phyloP scores from a whole-genome alignment of 202 grass and related monocot genomes.

The Carex arenaria region DNA sequence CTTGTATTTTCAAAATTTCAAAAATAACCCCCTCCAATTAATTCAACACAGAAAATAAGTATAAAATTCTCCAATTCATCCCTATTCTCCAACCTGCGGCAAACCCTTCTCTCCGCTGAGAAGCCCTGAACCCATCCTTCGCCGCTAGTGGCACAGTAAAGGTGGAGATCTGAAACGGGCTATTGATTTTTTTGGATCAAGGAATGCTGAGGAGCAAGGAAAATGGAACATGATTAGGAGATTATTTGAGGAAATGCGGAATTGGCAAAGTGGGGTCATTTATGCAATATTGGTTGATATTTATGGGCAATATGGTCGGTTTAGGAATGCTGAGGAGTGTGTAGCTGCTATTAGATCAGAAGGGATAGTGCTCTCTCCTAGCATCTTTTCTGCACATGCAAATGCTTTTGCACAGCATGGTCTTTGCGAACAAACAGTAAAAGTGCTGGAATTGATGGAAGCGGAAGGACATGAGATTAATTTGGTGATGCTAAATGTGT shows the following conservation, averaged over 20 bases:
- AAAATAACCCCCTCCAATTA: too few relatives aligned
- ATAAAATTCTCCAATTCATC: too few relatives aligned
- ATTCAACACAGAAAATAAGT: too few relatives aligned
- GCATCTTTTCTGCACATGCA: constrained; percentile 62
- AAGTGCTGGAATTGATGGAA: constrained; percentile 72
- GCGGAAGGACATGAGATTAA: constrained; percentile 84
- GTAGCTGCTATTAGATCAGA: constrained; percentile 73
- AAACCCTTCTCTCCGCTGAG: too few relatives aligned
- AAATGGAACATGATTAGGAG: constrained; percentile 76
- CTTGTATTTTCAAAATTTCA: too few relatives aligned
- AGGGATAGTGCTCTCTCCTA: constrained; percentile 47
- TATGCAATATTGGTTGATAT: constrained; percentile 87
- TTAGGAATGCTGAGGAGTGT: constrained; percentile 52
- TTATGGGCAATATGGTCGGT: constrained; percentile 77
- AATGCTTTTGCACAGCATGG: constrained; percentile 88
- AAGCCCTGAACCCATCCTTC: too few relatives aligned
- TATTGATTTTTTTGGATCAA: constrained; percentile 52
- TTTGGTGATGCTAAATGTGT: constrained; percentile 90
- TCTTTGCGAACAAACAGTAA: constrained; percentile 74
- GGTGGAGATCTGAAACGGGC: constrained; percentile 63
- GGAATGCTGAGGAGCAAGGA: constrained; percentile 51
- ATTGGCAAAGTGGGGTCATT: constrained; percentile 58
- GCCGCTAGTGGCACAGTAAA: constrained; percentile 70
- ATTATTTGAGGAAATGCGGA: constrained; percentile 59
- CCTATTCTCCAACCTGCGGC: too few relatives aligned